phyloP scores from a whole-genome alignment of 2,329 filamentous ascomycete species.

The Venturia nashicola region DNA sequence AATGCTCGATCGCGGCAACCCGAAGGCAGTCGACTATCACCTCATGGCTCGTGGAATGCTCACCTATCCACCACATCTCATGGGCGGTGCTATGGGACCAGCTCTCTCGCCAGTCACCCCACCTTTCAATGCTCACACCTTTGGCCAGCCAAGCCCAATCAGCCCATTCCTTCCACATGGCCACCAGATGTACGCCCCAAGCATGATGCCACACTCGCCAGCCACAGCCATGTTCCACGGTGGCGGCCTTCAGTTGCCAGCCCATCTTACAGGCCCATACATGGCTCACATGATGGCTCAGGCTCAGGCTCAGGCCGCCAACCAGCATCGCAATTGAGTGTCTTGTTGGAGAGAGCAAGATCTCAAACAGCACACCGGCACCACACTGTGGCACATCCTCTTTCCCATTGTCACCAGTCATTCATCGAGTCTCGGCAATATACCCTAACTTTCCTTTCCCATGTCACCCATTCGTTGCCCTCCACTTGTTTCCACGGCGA shows the following conservation, averaged over 20 bases:
- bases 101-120: slow-evolving; percentile 1
- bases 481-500: not conserved
- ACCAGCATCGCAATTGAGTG: not conserved
- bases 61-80: not conserved
- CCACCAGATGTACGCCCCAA: not conserved
- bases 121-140: not conserved
- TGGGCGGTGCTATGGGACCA: not conserved
- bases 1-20: slow-evolving; percentile 3
- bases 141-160: not conserved
- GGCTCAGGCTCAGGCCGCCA: not conserved
- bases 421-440: not conserved
- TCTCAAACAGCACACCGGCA: not conserved
- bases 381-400: not conserved
- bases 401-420: not conserved
- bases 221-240: slow-evolving; percentile 1
- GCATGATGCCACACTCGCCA: not conserved
- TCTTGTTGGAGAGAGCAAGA: not conserved
- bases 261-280: not conserved
- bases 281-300: not conserved
- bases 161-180: not conserved
- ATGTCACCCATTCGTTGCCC: not conserved
- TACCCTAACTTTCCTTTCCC: not conserved
- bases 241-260: not conserved
- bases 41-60: not conserved
- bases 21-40: not conserved